Conservation (phyloP, 106 monocot species). For the Dioscorea alata region DNA sequence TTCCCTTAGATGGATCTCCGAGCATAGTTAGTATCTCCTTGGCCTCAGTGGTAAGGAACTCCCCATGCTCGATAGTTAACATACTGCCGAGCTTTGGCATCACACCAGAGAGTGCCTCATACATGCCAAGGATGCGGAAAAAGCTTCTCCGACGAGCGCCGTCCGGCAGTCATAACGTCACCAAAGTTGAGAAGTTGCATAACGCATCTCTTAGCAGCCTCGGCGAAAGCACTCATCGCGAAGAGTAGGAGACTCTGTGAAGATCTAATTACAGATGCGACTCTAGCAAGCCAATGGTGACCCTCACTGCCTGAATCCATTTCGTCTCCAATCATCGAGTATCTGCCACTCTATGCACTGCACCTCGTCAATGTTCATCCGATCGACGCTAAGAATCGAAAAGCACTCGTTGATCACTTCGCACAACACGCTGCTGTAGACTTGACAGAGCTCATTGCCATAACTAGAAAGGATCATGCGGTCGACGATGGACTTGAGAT, state of each 20-base stretch:
- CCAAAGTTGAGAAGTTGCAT: slow-evolving; percentile 78
- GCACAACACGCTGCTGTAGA: slow-evolving; percentile 29
- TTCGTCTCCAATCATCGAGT: slow-evolving; percentile 66
- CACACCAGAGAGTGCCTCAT: slow-evolving; percentile 46
- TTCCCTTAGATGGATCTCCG: slow-evolving; percentile 37
- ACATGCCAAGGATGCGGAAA: slow-evolving; percentile 90
- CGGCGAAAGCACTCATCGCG: slow-evolving; percentile 53
- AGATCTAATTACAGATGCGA: slow-evolving; percentile 46
- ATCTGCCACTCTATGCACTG: slow-evolving; percentile 51
- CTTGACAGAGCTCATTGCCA: slow-evolving; percentile 39
- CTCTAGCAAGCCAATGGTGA: slow-evolving; percentile 37
- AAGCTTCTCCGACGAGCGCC: slow-evolving; percentile 61
- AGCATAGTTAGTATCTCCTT: slow-evolving; percentile 34
- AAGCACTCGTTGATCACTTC: slow-evolving; percentile 61
- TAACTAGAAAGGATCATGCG: slow-evolving; percentile 47
- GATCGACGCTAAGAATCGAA: slow-evolving; percentile 47
- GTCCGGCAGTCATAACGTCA: slow-evolving; percentile 51
- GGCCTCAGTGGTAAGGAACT: slow-evolving; percentile 24
- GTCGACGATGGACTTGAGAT: slow-evolving; percentile 33
- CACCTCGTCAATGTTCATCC: slow-evolving; percentile 77
- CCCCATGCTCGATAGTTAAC: slow-evolving; percentile 20
- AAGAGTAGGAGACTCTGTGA: slow-evolving; percentile 22
- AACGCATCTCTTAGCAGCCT: slow-evolving; percentile 53
- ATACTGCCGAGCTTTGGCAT: slow-evolving; percentile 33
- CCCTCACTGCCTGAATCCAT: slow-evolving; percentile 55